Evolutionary conservation across 805 yeast species (phyloP), one percentile per base, ranked within the genome.

Genomic region (Starmerella geochares): DNA sequence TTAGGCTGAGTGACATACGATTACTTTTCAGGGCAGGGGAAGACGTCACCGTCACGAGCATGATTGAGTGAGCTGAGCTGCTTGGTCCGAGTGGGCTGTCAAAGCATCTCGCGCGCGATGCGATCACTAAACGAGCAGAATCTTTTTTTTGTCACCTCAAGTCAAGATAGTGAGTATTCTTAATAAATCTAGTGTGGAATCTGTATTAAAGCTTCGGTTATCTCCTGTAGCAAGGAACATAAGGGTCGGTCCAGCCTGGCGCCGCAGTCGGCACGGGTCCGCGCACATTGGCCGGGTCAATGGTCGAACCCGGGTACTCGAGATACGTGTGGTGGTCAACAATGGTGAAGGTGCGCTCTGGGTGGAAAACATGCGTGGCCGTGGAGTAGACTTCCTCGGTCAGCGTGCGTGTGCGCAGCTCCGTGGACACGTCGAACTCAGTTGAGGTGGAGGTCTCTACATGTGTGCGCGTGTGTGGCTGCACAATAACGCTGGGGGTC

Each of bases 221-320:
- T 13, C 7, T 31, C 35, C 6, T 7, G 35, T 31, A 31, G 35
- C 35, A 31, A 33, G 37, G 35, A 13, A 6, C 35, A 31, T n/a
- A 31, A 31, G 35, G 35, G 16, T 7, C 21, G 29, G 17, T 13
- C 41, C 41, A 37, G 20, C 11, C 23, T 3, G 44, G 33, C 25
- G 32, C 31, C 20, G 16, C 39, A 10, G 38, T 33, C 10, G 47
- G 47, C 19, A 33, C 16, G 25, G 47, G 48, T 3, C 31, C 36
- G 8, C 39, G 41, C 23, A 50, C 43, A 24, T 27, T 43, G 24
- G 17, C 29, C 7, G 49, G 48, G 24, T 46, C 47, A 24, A 54
- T 47, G 17, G 58, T 54, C 5, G 53, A 43, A n/a, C 51, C 58
- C 2, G 58, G 56, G 31, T 53, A 53, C 48, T 47, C 54, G 24